Conservation (phyloP, 352 stramenopile genomes). For the Phytophthora pini region DNA sequence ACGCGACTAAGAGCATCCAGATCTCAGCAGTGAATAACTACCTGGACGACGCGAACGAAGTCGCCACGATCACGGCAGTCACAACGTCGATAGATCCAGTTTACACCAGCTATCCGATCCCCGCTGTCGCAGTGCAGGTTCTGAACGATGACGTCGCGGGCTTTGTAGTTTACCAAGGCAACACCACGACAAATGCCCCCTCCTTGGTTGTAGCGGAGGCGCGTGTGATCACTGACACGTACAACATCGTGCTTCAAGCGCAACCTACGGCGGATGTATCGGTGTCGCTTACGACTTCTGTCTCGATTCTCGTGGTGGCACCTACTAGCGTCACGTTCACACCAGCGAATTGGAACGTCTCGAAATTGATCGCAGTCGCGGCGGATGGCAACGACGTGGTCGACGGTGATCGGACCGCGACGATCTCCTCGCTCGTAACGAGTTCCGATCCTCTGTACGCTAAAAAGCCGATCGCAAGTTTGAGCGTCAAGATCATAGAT, state of each 20-base stretch:
- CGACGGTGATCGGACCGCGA: slow-evolving; percentile 50
- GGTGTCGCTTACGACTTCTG: slow-evolving; percentile 39
- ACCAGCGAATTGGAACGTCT: slow-evolving; percentile 53
- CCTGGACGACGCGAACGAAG: slow-evolving; percentile 49
- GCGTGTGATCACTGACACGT: slow-evolving; percentile 51
- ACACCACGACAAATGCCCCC: slow-evolving; percentile 38
- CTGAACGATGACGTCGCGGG: slow-evolving; percentile 61
- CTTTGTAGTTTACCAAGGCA: slow-evolving; percentile 53
- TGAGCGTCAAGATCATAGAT: slow-evolving; percentile 65
- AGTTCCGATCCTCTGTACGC: slow-evolving; percentile 44
- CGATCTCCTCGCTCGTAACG: slow-evolving; percentile 36
- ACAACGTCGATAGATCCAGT: slow-evolving; percentile 45
- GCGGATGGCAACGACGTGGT: slow-evolving; percentile 57
- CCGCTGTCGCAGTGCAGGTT: slow-evolving; percentile 44
- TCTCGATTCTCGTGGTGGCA: slow-evolving; percentile 47
- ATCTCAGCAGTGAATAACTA: slow-evolving; percentile 59
- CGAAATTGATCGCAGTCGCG: slow-evolving; percentile 44
- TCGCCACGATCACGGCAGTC: slow-evolving; percentile 27
- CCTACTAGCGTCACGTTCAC: slow-evolving; percentile 50
- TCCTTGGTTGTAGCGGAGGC: slow-evolving; percentile 56
- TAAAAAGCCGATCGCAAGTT: slow-evolving; percentile 22
- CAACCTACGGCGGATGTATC: slow-evolving; percentile 52
- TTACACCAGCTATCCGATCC: slow-evolving; percentile 36
- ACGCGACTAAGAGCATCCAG: slow-evolving; percentile 34
- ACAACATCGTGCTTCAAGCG: slow-evolving; percentile 54